phyloP scores from a whole-genome alignment of 257 asterid species.

The Solanum rostratum region DNA sequence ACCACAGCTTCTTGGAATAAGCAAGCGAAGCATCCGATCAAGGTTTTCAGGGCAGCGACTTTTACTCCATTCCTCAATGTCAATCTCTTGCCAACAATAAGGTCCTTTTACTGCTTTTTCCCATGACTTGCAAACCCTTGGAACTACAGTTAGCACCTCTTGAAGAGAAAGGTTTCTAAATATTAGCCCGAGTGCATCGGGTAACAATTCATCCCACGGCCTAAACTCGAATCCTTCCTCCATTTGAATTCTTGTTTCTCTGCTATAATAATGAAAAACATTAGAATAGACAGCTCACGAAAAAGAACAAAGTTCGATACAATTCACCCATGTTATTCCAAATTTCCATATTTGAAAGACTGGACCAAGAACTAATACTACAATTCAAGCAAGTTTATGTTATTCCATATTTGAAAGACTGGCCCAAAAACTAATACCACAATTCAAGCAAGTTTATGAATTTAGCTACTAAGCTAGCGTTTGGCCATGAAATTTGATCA shows the following conservation, averaged over 20 bases:
- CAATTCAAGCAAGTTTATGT: neutral
- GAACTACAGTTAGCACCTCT: conserved; percentile 26
- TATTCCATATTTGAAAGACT: neutral
- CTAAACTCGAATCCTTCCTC: conserved; percentile 17
- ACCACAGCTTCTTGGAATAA: conserved; percentile 21
- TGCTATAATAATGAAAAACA: neutral
- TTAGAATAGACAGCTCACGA: neutral
- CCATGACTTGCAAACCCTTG: conserved; percentile 36
- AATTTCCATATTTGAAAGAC: neutral
- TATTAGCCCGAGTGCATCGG: conserved; percentile 30
- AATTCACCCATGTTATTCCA: neutral
- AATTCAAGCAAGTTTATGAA: neutral
- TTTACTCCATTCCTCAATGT: conserved; percentile 33
- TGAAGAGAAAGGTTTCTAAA: conserved; percentile 26
- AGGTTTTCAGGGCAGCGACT: conserved; percentile 1
- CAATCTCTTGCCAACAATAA: conserved; percentile 40
- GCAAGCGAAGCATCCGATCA: conserved; percentile 23
- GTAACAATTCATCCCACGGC: conserved; percentile 29
- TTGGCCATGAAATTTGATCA: neutral
- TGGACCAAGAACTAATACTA: neutral
- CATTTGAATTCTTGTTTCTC: neutral
- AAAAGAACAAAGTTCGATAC: neutral
- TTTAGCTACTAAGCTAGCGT: neutral
- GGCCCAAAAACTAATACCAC: neutral
- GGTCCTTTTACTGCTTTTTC: conserved; percentile 21